Conservation (phyloP, 305 asterid genomes). For the Fraxinus albicans region DNA sequence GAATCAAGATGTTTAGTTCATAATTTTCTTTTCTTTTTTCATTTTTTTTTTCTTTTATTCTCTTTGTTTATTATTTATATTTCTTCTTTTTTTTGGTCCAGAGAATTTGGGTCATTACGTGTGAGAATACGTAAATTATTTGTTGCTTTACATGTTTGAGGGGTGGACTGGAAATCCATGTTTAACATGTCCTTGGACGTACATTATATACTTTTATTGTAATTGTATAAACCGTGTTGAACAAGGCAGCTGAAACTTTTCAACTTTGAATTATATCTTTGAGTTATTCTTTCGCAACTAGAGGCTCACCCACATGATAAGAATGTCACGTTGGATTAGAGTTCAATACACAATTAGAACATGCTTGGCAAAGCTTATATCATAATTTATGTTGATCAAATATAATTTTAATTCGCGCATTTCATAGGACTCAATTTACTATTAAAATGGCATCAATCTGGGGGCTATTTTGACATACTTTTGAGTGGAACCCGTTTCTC, state of each 20-base stretch:
- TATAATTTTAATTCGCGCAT: background rate
- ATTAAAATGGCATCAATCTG: background rate
- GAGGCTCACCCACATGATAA: background rate
- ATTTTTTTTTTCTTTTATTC: background rate
- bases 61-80: background rate
- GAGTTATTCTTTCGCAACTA: background rate
- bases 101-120: background rate
- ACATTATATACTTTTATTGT: background rate
- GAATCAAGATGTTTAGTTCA: background rate
- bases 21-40: background rate
- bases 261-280: background rate
- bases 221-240: background rate
- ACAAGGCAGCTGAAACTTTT: background rate
- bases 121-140: background rate
- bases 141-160: background rate
- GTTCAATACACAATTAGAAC: background rate
- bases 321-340: background rate
- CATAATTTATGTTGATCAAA: background rate
- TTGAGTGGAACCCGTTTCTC: background rate
- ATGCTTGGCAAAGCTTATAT: background rate
- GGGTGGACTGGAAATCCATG: constrained; percentile 4
- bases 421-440: background rate
- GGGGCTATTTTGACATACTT: background rate
- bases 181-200: background rate
- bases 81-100: background rate